Conservation (phyloP, 305 asterid genomes). For the Coffea humblotiana region DNA sequence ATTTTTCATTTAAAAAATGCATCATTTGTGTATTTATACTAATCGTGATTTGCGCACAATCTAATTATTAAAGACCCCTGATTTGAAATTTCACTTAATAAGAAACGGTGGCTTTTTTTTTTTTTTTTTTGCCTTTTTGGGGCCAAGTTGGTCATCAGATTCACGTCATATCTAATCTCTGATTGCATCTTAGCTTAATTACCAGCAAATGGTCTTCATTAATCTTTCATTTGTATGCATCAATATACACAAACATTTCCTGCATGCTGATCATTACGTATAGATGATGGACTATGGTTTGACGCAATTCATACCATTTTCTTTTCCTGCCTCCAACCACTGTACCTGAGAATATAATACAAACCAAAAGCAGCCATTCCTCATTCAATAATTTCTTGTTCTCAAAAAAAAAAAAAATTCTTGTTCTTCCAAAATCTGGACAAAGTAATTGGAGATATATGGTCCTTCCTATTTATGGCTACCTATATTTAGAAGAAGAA, state of each 20-base stretch:
- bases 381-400: not conserved
- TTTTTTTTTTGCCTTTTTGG: not conserved
- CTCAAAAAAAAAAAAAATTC: too few species aligned
- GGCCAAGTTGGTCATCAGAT: not conserved
- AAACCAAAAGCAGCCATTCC: not conserved
- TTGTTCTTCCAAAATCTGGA: not conserved
- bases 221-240: not conserved
- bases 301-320: not conserved
- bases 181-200: not conserved
- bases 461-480: not conserved
- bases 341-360: not conserved
- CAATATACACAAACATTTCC: not conserved
- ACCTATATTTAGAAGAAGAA: not conserved
- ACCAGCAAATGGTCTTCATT: not conserved
- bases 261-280: not conserved
- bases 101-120: too few species aligned
- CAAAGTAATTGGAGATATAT: not conserved
- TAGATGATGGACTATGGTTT: not conserved
- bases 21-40: too few species aligned
- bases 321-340: not conserved
- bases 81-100: too few species aligned
- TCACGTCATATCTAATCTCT: not conserved
- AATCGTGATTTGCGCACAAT: too few species aligned
- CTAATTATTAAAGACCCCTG: too few species aligned
- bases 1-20: too few species aligned